phyloP scores from a whole-genome alignment of 495 filamentous ascomycete genomes.

The Penicillium dipodomyicola region DNA sequence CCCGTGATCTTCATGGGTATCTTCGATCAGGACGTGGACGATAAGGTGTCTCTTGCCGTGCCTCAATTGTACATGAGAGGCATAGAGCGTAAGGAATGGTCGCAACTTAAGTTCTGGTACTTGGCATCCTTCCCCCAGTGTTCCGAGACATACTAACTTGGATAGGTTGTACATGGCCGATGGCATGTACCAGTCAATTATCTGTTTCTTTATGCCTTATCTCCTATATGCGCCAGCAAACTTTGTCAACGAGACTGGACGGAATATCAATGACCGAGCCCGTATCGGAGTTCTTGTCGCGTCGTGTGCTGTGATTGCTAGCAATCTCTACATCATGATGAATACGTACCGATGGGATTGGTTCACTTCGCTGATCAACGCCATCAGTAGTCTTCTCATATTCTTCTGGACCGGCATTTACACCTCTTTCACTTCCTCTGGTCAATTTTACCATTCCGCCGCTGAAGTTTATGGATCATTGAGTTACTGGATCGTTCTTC shows the following conservation, averaged over 20 bases:
- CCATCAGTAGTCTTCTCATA: conserved; percentile 78
- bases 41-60: conserved; percentile 88
- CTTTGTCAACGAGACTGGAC: conserved; percentile 65
- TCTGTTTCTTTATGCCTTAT: conserved; percentile 91
- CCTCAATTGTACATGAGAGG: conserved; percentile 94
- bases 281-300: conserved; percentile 84
- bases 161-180: conserved; percentile 90
- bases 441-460: conserved; percentile 74
- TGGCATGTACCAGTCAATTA: conserved; percentile 89
- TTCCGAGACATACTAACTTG: conserved; percentile 17
- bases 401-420: conserved; percentile 98
- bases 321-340: conserved; percentile 91
- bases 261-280: conserved; percentile 68
- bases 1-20: conserved; percentile 96
- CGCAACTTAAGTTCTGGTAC: conserved; percentile 93
- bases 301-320: conserved; percentile 70
- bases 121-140: background rate
- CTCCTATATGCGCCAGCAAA: conserved; percentile 66
- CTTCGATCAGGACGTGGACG: conserved; percentile 94
- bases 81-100: conserved; percentile 97
- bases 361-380: conserved; percentile 78
- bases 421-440: conserved; percentile 63
- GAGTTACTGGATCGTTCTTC: conserved; percentile 80
- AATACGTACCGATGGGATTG: conserved; percentile 99
- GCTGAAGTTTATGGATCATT: conserved; percentile 74